Evolutionary conservation across 129 eudicot genomes (phyloP).

Genomic region (Silybum marianum): DNA sequence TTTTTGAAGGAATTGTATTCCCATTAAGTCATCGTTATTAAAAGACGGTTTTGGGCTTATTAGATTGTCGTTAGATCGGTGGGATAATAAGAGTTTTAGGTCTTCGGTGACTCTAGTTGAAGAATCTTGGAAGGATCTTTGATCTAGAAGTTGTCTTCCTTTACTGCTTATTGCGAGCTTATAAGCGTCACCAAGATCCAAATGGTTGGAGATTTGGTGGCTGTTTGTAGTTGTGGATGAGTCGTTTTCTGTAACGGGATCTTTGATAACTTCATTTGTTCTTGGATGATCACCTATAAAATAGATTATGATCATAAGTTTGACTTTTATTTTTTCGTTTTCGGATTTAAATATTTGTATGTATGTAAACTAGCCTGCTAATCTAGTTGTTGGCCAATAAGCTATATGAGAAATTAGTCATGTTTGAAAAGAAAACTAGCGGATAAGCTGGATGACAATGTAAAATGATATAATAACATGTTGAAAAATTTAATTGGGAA

Average conservation of each 20-base stretch:
- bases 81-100: slow-evolving; percentile 63
- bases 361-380: not conserved
- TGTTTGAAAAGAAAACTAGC: not conserved
- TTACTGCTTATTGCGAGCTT: slow-evolving; percentile 72
- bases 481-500: not conserved
- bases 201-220: slow-evolving; percentile 40
- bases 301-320: not conserved
- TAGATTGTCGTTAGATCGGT: slow-evolving; percentile 58
- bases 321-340: not conserved
- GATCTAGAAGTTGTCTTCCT: slow-evolving; percentile 77
- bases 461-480: not conserved
- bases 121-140: slow-evolving; percentile 65
- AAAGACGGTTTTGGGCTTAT: slow-evolving; percentile 71
- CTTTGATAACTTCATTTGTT: slow-evolving; percentile 27
- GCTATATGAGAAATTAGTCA: too few relatives aligned
- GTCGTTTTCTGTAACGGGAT: slow-evolving; percentile 25
- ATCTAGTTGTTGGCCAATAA: not conserved
- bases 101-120: slow-evolving; percentile 60
- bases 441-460: not conserved
- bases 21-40: slow-evolving; percentile 63
- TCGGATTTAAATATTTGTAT: not conserved
- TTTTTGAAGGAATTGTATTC: slow-evolving; percentile 64
- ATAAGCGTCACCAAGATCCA: slow-evolving; percentile 97
- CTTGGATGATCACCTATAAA: slow-evolving; percentile 34
- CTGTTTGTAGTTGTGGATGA: slow-evolving; percentile 34